phyloP scores from a whole-genome alignment of 441 rosid genomes.

The Capsella rubella region DNA sequence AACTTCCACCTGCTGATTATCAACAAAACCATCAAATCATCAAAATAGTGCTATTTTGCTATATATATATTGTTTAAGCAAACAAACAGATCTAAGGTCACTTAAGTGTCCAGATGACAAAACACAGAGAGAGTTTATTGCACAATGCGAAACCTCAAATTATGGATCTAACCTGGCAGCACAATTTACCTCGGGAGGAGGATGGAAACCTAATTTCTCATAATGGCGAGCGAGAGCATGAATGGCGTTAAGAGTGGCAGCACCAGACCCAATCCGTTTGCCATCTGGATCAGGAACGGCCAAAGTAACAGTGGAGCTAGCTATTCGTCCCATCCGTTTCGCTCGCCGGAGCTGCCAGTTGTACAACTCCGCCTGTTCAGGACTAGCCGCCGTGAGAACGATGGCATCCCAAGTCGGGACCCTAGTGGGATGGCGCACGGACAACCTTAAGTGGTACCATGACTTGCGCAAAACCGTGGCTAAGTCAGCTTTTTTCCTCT shows the following conservation, averaged over 20 bases:
- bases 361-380: slow-evolving; percentile 93
- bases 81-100: slow-evolving; percentile 32
- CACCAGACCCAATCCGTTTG: slow-evolving; percentile 94
- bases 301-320: slow-evolving; percentile 78
- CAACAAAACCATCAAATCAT: slow-evolving; percentile 38
- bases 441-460: slow-evolving; percentile 93
- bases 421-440: slow-evolving; percentile 85
- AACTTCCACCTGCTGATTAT: slow-evolving; percentile 54
- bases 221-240: slow-evolving; percentile 70
- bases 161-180: not conserved
- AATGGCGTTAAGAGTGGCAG: slow-evolving; percentile 93
- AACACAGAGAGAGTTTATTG: not conserved
- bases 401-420: slow-evolving; percentile 98
- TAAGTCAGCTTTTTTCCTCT: slow-evolving; percentile 56
- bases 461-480: slow-evolving; percentile 72
- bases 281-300: slow-evolving; percentile 93
- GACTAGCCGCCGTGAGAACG: slow-evolving; percentile 94
- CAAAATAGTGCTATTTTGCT: not conserved
- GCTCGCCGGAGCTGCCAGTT: slow-evolving; percentile 93
- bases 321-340: slow-evolving; percentile 80
- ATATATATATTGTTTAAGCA: not conserved
- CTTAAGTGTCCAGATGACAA: too few species aligned
- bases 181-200: slow-evolving; percentile 47
- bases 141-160: slow-evolving; percentile 20
- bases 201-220: slow-evolving; percentile 45